These are phyloP conservation scores for Aspergillus viridinutans DNA, from an alignment of 2,329 filamentous ascomycete species.

Conservation along the genomic window DNA sequence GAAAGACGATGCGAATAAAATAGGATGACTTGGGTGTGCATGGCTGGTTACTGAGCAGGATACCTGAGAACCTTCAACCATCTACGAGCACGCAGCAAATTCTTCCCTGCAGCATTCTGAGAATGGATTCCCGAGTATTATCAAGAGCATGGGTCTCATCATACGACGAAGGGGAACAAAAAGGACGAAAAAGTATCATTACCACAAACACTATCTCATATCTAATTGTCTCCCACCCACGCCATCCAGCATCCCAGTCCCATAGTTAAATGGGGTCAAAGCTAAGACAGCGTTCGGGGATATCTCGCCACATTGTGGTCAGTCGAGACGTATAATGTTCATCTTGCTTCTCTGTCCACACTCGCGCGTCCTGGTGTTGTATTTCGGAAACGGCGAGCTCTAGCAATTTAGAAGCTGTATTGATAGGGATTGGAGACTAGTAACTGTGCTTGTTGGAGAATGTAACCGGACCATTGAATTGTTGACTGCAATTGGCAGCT, in stretches of 20 bases:
- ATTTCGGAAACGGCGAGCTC: slow-evolving; percentile 52
- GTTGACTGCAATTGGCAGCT: neutral
- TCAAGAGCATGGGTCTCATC: neutral
- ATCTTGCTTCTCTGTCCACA: slow-evolving; percentile 58
- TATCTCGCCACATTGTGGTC: slow-evolving; percentile 21
- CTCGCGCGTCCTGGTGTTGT: slow-evolving; percentile 48
- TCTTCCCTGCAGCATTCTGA: neutral
- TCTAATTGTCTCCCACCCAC: slow-evolving; percentile 43
- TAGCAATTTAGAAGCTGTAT: slow-evolving; percentile 50
- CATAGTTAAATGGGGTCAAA: slow-evolving; percentile 46
- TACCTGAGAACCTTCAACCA: neutral
- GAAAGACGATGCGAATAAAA: neutral
- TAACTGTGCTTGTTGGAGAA: neutral
- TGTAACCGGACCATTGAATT: neutral
- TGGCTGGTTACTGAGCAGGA: neutral
- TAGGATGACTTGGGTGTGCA: neutral
- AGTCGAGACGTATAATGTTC: slow-evolving; percentile 31
- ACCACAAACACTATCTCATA: neutral
- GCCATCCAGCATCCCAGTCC: slow-evolving; percentile 40
- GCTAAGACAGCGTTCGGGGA: slow-evolving; percentile 36
- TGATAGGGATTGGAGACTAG: neutral
- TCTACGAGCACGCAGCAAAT: neutral
- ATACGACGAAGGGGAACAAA: neutral
- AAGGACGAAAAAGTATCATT: neutral
- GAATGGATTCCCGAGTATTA: neutral